Evolutionary conservation across 768 basidiomycete species (phyloP), one percentile per base, ranked within the genome.

Genomic region (Tephrocybe sp.): DNA sequence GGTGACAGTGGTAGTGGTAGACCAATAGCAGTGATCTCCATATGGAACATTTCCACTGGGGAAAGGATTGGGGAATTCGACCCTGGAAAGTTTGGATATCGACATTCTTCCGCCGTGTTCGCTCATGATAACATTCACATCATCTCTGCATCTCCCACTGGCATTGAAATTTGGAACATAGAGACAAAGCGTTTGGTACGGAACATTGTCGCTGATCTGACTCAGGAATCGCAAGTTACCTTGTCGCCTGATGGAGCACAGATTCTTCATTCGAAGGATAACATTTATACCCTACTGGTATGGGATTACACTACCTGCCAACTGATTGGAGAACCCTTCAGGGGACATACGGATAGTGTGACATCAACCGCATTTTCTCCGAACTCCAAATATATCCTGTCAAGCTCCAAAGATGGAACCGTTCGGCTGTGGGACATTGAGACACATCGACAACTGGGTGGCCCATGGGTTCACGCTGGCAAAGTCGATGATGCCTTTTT

Each of bases 361-460:
- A 20, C 2, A 2, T 45, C 52, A n/a, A 35, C 56, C 30, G 52
- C 53, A 9, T 56, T 63, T 30, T 61, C 58, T 5, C 40, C 45
- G n/a, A 51, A 63, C 48, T 60, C 54, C 26, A 56, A 7, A 2
- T 41, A 41, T 4, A 55, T 62, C 39, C 54, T 50, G 5, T 60
- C 60, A 31, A 54, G 52, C 5, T 57, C 56, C 1, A 5, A 30
- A 1, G 53, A 59, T 39, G 3, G n/a, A 0, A 45, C 53, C 11
- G 47, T 61, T 13, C 38, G 52, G 6, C 45, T 64, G 5, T 61
- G 62, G 62, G 51, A 58, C 52, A 53, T 49, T 19, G 17, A 39
- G 16, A 55, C 45, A 6, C 54, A 51, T 8, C 35, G 23, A 14
- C 31, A 43, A 44, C 2, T 49, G 23, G n/a, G 4, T 33, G 58